These are phyloP conservation scores for Pezicula carpinea DNA, from an alignment of 2,329 filamentous ascomycete genomes.

Conservation along the genomic window DNA sequence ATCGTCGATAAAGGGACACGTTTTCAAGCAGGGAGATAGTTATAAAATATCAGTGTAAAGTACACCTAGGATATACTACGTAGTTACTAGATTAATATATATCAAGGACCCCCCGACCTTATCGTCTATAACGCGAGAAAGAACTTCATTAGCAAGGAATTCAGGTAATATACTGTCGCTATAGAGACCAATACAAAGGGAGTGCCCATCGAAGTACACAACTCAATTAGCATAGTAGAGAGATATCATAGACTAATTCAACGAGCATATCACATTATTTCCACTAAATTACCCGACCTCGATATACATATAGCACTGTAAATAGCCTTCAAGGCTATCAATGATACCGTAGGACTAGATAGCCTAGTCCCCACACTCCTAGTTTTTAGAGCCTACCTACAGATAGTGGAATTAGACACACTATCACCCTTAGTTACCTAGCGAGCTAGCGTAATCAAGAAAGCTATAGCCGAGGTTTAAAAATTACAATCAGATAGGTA, in stretches of 20 bases:
- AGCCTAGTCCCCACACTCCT: slow-evolving; percentile 9
- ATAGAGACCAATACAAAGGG: slow-evolving; percentile 3
- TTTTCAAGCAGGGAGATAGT: background rate
- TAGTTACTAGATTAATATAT: slow-evolving; percentile 5
- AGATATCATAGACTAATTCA: slow-evolving; percentile 6
- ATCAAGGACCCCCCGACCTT: slow-evolving; percentile 1
- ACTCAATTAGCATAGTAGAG: slow-evolving; percentile 5
- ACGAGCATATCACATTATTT: slow-evolving; percentile 6
- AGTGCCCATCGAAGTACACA: slow-evolving; percentile 4
- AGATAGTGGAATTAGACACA: background rate
- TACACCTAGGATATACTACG: slow-evolving; percentile 2
- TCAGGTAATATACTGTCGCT: background rate
- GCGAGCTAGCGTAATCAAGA: slow-evolving; percentile 1
- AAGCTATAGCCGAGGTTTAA: slow-evolving; percentile 5
- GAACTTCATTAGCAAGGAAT: slow-evolving; percentile 5
- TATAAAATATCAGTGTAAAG: slow-evolving; percentile 1
- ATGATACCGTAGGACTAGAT: slow-evolving; percentile 8
- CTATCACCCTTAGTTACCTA: background rate
- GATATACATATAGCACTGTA: slow-evolving; percentile 4
- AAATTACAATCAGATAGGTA: slow-evolving; percentile 1
- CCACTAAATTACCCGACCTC: slow-evolving; percentile 1
- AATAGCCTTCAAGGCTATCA: slow-evolving; percentile 12
- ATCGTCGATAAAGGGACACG: slow-evolving; percentile 1
- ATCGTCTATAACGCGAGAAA: slow-evolving; percentile 2
- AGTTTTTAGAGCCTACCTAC: slow-evolving; percentile 4